Evolutionary conservation across 306 rosid genomes (phyloP), one percentile per base, ranked within the genome.

Genomic region (Mucuna pruriens): DNA sequence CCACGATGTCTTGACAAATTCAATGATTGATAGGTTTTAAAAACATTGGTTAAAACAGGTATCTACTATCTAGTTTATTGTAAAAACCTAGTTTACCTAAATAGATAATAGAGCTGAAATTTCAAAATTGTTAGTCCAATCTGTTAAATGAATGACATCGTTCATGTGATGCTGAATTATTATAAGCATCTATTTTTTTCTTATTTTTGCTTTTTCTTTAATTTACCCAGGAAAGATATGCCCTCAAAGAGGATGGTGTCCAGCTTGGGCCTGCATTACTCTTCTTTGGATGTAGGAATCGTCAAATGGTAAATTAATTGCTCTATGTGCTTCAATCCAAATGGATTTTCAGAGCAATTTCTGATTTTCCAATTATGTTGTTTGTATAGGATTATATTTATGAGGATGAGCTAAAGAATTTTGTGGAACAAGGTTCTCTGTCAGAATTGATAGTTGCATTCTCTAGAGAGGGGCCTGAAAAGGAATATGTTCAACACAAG

Each of bases 271-370:
- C 94, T 84, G 94, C 97, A 67, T 2, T 96, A 69, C 89, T 96
- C 65, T 93, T 93, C 88, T 96, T 96, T 79, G 99, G 99, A 62
- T 96, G 99, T 72, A 89, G 99, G 86, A 93, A 96, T 65, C 95
- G 99, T 49, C 86, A 45, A 78, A 92, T 92, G 99, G 99, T 93
- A 85, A 83, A 65, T 75, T 61, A 79, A 39, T 82, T 77, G 13
- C 9, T 25, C 71, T 10, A 22, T 33, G 64, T 45, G 72, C 54
- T 42, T 75, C 62, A 20, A 34, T 73, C 34, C 55, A 34, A 62
- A 15, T 49, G 52, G 75, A 25, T 70, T 67, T 75, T 20, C 17
- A 6, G 61, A 66, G 33, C 68, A 64, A 71, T 76, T 44, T 52
- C 20, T 84, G 76, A 73, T 82, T 67, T 82, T 61, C 74, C 46